Evolutionary conservation across 2,329 filamentous ascomycete genomes (phyloP), one percentile per base, ranked within the genome.

Genomic region (Polytolypa hystricis): DNA sequence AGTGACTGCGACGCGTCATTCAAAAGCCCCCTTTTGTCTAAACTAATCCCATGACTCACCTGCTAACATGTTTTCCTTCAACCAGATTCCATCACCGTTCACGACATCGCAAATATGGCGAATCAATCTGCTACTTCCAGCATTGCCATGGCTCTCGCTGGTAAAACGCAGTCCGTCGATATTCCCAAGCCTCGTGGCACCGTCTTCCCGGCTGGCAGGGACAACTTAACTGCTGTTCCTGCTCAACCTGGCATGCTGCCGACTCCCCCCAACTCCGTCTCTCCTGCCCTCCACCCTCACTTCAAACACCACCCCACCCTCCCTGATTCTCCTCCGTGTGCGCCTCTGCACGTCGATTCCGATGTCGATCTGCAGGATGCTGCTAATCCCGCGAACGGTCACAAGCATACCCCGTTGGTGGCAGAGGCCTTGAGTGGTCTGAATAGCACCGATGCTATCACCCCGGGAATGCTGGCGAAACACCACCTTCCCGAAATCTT

Each of bases 181-280:
- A 67, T 68, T 40, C 65, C 64, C 44, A 63, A 64, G 46, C 56
- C 61, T 37, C 62, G 61, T 43, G 53, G 55, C 40, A 49, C 49
- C 33, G 49, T 49, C 42, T 48, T 57, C 44, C 43, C 50, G 40
- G 40, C 42, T 17, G 46, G 47, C 44, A 52, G 53, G 46, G 53
- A 56, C 46, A 55, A 43, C 52, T 56, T 58, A 42, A 51, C 51
- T 50, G 53, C 49, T 46, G 46, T 58, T 46, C 45, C 55, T 47
- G 56, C 50, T 39, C 53, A 58, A 29, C 53, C 53, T 31, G 50
- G 47, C 35, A 60, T 65, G 58, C 77, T 94, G 54, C 85, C 83
- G 45, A 95, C 89, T 58, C 89, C 89, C 56, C 89, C 89, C 43
- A 93, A 89, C 69, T 95, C 87, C 62, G 86, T 95, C 58, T 95